Base-by-base conservation (phyloP, 306 rosid species). In the Rosa rugosa region DNA sequence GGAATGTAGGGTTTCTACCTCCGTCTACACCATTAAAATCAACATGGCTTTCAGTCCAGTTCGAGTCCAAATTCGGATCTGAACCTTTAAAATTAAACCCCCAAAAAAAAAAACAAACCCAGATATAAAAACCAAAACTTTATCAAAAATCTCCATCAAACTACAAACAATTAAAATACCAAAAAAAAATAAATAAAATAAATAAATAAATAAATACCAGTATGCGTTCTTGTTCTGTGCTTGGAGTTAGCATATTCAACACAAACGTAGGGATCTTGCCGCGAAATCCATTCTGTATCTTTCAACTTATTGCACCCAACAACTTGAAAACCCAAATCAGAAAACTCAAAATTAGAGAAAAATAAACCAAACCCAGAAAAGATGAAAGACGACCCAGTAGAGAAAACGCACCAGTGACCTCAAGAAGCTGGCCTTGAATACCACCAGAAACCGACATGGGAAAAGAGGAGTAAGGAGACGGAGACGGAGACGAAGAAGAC, bases 231-330 rank as follows among this genome's bases (percentile, higher is more conserved):
- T 17, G 98, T 92, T 11, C 97, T 88, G 81, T 80, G 85, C 79
- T 89, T 94, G 20, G 86, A 54, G 77, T 85, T 80, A 3, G 85
- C 96, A 77, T 94, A 94, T 83, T 92, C 97, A 46, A 94, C 50
- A 67, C 94, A 90, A 9, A 94, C 97, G 46, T 92, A 94, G 0
- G 97, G 97, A 79, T 94, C 97, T 79, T 94, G 97, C 83, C 97
- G 78, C 23, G 98, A 89, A 82, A 92, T 82, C 98, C 98, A 92
- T 83, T 92, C 96, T 0, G 92, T 91, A 65, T 92, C 96, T 81
- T 84, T 94, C 97, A 94, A 86, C 57, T 89, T 91, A 72, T 88
- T 71, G 76, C 98, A 94, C 45, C 86, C 88, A 50, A 89, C 90
- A 20, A 94, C 97, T 90, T 12, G 38, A 64, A 18, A 57, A 44